These are phyloP conservation scores for Parsonsia alboflavescens DNA, from an alignment of 257 asterid genomes.

Conservation along the genomic window DNA sequence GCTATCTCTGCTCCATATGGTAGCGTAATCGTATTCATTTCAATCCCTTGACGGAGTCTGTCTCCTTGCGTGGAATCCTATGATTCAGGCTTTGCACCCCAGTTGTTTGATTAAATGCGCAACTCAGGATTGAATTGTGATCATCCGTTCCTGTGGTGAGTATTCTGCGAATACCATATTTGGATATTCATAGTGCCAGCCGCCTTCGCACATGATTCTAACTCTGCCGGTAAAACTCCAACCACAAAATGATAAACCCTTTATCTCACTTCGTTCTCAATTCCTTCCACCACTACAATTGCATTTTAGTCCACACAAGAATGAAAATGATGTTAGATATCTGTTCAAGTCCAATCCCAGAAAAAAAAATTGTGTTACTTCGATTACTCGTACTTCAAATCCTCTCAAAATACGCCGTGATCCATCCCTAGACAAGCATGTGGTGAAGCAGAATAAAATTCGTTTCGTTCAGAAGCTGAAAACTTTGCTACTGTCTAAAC, in stretches of 20 bases:
- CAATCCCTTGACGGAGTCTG: neutral
- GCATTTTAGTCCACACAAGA: neutral
- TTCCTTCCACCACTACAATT: conserved; percentile 19
- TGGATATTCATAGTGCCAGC: too few species aligned
- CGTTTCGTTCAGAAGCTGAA: conserved; percentile 80
- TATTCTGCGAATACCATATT: neutral
- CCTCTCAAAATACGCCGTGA: conserved; percentile 71
- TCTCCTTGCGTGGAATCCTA: too few species aligned
- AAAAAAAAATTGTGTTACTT: neutral
- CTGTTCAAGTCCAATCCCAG: neutral
- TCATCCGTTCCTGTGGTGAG: neutral
- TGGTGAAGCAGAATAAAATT: conserved; percentile 62
- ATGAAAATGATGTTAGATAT: neutral
- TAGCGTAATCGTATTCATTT: neutral
- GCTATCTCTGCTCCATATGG: neutral
- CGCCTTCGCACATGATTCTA: conserved; percentile 10
- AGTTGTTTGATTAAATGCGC: conserved; percentile 17
- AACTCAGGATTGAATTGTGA: neutral
- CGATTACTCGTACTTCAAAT: conserved; percentile 41
- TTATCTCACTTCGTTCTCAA: conserved; percentile 18
- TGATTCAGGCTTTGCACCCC: neutral
- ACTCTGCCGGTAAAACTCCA: conserved; percentile 17
- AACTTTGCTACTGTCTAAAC: conserved; percentile 82
- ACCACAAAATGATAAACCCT: conserved; percentile 12
- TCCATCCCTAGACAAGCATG: conserved; percentile 67